Base-by-base conservation (phyloP, 1,284 basidiomycete species). In the Entoloma clypeatum region DNA sequence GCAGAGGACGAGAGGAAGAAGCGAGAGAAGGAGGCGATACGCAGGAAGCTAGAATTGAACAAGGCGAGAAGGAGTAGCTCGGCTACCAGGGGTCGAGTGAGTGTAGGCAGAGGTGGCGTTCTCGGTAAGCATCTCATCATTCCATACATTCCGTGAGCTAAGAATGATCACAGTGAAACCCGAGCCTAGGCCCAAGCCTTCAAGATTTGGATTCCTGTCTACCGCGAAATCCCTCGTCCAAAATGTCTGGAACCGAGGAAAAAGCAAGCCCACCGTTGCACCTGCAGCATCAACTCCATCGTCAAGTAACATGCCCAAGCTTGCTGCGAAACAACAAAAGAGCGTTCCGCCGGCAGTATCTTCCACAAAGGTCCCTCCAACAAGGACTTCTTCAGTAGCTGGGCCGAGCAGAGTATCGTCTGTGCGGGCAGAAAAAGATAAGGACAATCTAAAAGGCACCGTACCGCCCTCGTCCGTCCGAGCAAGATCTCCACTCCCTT, bases 51-150 rank as follows among this genome's bases (percentile, higher is more conserved):
- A 4, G 81, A 85, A 41, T 61, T 69, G 9, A 81, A 71, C 52
- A 78, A 75, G 47, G 78, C 79, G 14, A 69, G 73, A 53, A 66
- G 86, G 48, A 67, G 81, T 52, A 87, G 85, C 50, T 60, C 63
- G 38, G 59, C 57, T 26, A 57, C 57, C n/a, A 56, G 60, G 46
- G 60, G 54, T 9, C 58, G 72, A 45, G 63, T 65, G 31, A 75
- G 74, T 52, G 57, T 71, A 29, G 72, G 68, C 40, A 54, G 61
- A 25, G 58, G 59, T 48, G 66, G 67, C 36, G 53, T 63, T 49
- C 36, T 67, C 16, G 48, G 72, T 75, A 52, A 58, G 66, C 31
- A n/a, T 9, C 39, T 41, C 32, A 25, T 46, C 7, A n/a, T 31
- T 44, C 36, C 10, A 30, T 19, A n/a, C 31, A 3, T 38, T 31